phyloP scores from a whole-genome alignment of 208 protist genomes.

The Leishmania lainsoni region DNA sequence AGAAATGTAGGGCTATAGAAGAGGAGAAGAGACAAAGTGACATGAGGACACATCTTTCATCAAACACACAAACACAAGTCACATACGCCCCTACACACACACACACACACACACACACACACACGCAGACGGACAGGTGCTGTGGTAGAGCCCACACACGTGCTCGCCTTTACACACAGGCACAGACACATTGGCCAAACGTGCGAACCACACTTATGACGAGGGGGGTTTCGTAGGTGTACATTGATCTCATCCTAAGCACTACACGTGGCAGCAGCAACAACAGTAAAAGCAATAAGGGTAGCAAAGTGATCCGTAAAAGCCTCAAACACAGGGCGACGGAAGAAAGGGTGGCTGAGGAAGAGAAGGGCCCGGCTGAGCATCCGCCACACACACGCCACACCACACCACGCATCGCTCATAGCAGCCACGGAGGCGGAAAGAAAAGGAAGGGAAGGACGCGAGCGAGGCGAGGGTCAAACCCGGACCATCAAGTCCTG shows the following conservation, averaged over 20 bases:
- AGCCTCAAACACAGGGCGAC: not conserved
- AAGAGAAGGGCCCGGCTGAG: no score
- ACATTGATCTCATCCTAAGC: not conserved
- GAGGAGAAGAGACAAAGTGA: not conserved
- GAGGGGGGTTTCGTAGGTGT: not conserved
- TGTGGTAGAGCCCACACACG: not conserved
- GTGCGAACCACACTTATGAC: not conserved
- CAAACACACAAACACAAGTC: not conserved
- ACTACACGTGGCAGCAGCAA: not conserved
- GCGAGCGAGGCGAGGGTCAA: not conserved
- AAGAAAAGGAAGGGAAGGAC: not conserved
- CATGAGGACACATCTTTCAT: not conserved
- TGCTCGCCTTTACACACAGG: not conserved
- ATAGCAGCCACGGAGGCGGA: not conserved
- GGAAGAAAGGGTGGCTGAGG: no score
- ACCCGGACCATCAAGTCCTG: not conserved
- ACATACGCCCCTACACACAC: not conserved
- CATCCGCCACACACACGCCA: no score
- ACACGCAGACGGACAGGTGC: not conserved
- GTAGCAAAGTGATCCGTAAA: no score
- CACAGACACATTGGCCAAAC: not conserved
- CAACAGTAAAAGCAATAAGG: no score
- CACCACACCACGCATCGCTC: no score
- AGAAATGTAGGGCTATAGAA: not conserved
- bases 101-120: not conserved